phyloP scores from a whole-genome alignment of 2,329 filamentous ascomycete genomes.

The Venturia oleaginea region DNA sequence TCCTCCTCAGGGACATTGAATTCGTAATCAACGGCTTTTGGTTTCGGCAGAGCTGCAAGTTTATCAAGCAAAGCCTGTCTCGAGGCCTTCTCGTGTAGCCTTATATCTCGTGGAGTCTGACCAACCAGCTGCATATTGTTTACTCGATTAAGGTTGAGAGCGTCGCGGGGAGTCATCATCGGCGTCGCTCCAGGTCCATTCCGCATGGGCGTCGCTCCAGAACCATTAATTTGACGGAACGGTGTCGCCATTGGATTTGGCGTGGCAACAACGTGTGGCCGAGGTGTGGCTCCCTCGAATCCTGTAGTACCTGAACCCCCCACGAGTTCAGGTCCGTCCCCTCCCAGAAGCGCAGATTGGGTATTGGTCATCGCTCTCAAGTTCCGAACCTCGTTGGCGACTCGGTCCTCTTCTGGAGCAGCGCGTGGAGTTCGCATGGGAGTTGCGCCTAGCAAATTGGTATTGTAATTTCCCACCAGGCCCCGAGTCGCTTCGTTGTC shows the following conservation, averaged over 20 bases:
- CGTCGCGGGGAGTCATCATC: conserved; percentile 80
- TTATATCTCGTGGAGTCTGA: conserved; percentile 69
- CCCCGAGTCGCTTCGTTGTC: conserved; percentile 81
- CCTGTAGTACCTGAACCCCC: conserved; percentile 77
- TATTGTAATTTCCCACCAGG: conserved; percentile 75
- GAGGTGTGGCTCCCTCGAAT: conserved; percentile 75
- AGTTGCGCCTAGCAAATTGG: conserved; percentile 63
- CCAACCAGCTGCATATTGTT: conserved; percentile 59
- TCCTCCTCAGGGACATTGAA: conserved; percentile 82
- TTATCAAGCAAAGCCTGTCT: conserved; percentile 61
- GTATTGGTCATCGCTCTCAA: conserved; percentile 88
- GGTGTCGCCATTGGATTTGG: conserved; percentile 95
- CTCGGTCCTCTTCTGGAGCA: conserved; percentile 85
- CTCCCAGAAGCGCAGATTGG: conserved; percentile 84
- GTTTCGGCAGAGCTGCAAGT: conserved; percentile 78
- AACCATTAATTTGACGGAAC: conserved; percentile 55
- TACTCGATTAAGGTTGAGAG: conserved; percentile 69
- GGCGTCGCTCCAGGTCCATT: conserved; percentile 66
- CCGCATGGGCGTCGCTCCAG: conserved; percentile 56
- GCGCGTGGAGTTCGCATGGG: conserved; percentile 89
- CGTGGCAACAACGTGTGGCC: conserved; percentile 73
- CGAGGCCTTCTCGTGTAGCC: conserved; percentile 58
- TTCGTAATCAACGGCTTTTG: conserved; percentile 90
- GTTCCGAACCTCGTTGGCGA: conserved; percentile 93
- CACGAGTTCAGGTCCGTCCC: conserved; percentile 83